A percentile compares a stretch with the other conserved stretches of the same genome.
These are phyloP conservation scores for Trichomonas vaginalis DNA, from an alignment of 208 protist genomes.

Conservation along the genomic window DNA sequence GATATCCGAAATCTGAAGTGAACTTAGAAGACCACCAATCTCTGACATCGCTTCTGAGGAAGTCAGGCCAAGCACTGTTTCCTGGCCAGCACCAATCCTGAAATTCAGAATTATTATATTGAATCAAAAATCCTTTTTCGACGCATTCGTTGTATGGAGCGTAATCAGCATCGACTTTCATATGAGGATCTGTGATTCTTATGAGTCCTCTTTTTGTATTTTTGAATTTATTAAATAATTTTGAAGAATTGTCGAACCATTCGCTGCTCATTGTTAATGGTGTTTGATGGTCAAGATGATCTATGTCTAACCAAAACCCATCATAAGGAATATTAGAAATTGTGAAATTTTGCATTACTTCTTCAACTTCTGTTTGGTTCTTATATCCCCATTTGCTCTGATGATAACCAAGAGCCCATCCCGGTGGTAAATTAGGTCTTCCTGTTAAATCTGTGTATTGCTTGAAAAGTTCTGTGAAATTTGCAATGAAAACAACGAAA, in stretches of 20 bases:
- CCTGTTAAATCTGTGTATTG: slow-evolving; percentile 77
- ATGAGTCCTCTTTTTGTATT: not conserved
- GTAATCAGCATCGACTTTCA: not conserved
- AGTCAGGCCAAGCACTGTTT: slow-evolving; percentile 67
- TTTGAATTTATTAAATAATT: not conserved
- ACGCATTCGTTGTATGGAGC: not conserved
- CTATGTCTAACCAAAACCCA: slow-evolving; percentile 95
- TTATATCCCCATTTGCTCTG: slow-evolving; percentile 86
- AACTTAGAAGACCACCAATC: slow-evolving; percentile 25
- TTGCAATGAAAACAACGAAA: slow-evolving; percentile 73
- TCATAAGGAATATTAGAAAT: slow-evolving; percentile 47
- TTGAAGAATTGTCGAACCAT: not conserved
- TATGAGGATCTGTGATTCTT: not conserved
- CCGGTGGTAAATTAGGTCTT: slow-evolving; percentile 68
- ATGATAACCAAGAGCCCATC: slow-evolving; percentile 86
- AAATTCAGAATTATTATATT: not conserved
- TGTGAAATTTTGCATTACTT: not conserved
- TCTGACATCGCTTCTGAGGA: slow-evolving; percentile 62
- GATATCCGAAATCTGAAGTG: slow-evolving; percentile 46
- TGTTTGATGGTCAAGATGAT: slow-evolving; percentile 84
- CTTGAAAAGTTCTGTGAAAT: slow-evolving; percentile 56
- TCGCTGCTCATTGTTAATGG: slow-evolving; percentile 41
- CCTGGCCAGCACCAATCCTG: slow-evolving; percentile 88
- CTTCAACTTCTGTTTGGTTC: not conserved
- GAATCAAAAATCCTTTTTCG: not conserved